Evolutionary conservation across 2,329 filamentous ascomycete genomes (phyloP).

Genomic region (Hymenoscyphus linearis): DNA sequence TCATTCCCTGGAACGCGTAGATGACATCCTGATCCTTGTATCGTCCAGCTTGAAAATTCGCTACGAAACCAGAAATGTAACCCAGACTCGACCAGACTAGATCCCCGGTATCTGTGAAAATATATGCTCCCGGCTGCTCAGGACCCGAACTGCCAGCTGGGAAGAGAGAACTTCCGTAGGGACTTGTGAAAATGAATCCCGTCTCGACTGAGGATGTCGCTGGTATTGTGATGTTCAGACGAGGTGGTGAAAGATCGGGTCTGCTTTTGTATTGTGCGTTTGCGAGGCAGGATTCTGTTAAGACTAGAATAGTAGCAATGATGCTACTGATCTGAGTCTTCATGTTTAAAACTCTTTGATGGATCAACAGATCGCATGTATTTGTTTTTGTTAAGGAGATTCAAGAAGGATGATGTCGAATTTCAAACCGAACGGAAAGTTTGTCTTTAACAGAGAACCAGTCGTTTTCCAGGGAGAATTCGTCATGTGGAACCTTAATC

Average conservation of each 20-base stretch:
- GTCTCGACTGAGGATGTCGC: conserved; percentile 36
- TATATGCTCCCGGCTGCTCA: conserved; percentile 48
- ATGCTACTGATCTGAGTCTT: neutral
- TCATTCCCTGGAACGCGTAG: conserved; percentile 45
- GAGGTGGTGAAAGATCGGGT: conserved; percentile 41
- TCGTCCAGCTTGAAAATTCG: conserved; percentile 44
- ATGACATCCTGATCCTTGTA: conserved; percentile 49
- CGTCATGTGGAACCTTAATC: neutral
- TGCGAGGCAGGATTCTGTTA: conserved; percentile 34
- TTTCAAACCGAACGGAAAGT: neutral
- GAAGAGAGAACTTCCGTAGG: neutral
- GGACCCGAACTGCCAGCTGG: conserved; percentile 34
- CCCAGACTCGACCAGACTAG: conserved; percentile 52
- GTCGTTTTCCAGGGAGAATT: neutral
- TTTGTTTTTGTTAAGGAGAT: neutral
- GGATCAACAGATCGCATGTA: neutral
- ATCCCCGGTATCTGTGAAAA: conserved; percentile 48
- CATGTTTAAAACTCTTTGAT: neutral
- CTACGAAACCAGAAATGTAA: conserved; percentile 45
- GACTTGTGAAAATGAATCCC: conserved; percentile 40
- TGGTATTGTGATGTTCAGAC: conserved; percentile 40
- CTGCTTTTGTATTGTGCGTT: conserved; percentile 36
- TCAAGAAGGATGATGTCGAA: neutral
- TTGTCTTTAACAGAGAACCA: neutral
- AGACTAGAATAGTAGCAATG: conserved; percentile 20